Evolutionary conservation across 164 flowering plant genomes (phyloP).

Genomic region (Sextonia rubra): DNA sequence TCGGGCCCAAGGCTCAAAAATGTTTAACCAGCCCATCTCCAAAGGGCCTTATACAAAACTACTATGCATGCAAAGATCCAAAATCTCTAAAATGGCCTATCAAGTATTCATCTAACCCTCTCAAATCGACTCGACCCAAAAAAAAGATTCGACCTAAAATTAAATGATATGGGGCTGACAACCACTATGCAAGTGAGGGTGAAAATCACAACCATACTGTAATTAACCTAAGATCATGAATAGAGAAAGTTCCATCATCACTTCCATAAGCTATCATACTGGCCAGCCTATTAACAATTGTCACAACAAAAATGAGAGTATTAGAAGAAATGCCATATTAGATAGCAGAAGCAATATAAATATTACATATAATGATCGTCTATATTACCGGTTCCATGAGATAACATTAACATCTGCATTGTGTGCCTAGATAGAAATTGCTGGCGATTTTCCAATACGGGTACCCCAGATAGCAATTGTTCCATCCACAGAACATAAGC

Average conservation of each 20-base stretch:
- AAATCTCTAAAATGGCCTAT: too few species aligned
- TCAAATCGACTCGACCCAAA: too few species aligned
- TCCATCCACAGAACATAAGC: conserved; percentile 97
- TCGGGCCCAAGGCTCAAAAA: too few species aligned
- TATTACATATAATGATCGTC: background rate
- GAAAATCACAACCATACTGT: conserved; percentile 41
- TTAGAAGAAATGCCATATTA: too few species aligned
- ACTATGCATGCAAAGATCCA: too few species aligned
- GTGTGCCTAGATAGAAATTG: conserved; percentile 69
- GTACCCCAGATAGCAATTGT: conserved; percentile 86
- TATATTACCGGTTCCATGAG: conserved; percentile 89
- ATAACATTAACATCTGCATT: conserved; percentile 94
- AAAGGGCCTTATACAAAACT: too few species aligned
- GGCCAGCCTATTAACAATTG: conserved; percentile 53
- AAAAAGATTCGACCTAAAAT: too few species aligned
- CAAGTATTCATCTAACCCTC: too few species aligned
- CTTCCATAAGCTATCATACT: conserved; percentile 96
- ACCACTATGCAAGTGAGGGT: background rate
- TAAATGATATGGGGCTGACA: too few species aligned
- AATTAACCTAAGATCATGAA: conserved; percentile 80
- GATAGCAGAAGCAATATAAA: too few species aligned
- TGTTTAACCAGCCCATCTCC: too few species aligned
- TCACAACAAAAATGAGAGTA: conserved; percentile 2
- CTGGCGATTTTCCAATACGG: conserved; percentile 66
- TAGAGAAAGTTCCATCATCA: conserved; percentile 93